A percentile compares a stretch with the other conserved stretches of the same genome.
Evolutionary conservation across 192 early-diverging fungal genomes (phyloP).

Genomic region (Rhizoclosmatium sp.): DNA sequence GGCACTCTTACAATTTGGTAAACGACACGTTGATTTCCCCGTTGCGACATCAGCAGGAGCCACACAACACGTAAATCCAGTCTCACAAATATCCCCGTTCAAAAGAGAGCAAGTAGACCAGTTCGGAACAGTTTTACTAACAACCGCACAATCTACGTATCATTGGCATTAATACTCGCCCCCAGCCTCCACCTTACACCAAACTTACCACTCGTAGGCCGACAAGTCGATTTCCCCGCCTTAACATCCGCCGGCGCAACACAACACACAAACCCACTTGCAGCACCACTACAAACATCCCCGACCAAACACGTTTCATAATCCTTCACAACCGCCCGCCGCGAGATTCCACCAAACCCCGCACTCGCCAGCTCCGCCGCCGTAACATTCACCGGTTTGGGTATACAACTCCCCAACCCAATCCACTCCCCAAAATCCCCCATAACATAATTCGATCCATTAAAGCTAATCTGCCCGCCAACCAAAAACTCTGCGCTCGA

Average conservation of each 20-base stretch:
- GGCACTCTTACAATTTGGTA: no score
- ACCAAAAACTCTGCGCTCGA: neutral
- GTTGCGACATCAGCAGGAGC: no score
- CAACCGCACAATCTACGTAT: no score
- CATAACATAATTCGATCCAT: neutral
- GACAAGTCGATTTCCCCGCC: neutral
- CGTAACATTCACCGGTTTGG: neutral
- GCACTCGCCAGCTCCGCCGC: neutral
- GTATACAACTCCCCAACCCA: neutral
- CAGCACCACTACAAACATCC: neutral
- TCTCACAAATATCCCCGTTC: no score
- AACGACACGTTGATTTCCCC: no score
- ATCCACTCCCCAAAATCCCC: conserved; percentile 6
- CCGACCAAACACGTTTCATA: neutral
- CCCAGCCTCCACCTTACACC: no score
- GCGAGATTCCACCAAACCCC: no score
- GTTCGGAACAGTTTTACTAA: no score
- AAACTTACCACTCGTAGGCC: neutral
- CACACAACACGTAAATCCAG: no score
- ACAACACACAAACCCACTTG: neutral
- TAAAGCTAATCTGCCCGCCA: neutral
- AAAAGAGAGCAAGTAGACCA: no score
- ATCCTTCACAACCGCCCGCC: no score
- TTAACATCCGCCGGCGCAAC: neutral
- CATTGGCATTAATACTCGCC: no score